Base-by-base conservation (phyloP, 495 filamentous ascomycete species). In the Glarea lozoyensis region DNA sequence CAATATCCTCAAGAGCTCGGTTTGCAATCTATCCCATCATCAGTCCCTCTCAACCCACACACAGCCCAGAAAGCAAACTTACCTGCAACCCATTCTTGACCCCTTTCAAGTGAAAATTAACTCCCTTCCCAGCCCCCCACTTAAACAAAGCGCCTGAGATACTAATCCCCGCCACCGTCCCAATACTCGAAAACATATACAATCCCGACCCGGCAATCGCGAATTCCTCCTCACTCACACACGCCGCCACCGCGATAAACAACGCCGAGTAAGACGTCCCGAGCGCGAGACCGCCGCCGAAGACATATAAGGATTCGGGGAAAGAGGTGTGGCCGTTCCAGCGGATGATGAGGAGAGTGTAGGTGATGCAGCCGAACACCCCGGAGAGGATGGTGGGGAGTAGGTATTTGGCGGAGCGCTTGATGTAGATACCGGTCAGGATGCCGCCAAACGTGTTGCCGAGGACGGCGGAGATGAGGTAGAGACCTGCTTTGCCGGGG, bases 371-470 rank as follows among this genome's bases (percentile, higher is more conserved):
- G 34, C 30, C 4, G 13, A 36, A 39, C 16, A 19, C 3, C 23
- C 42, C 12, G 37, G 16, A 7, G n/a, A n/a, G n/a, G n/a, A n/a
- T n/a, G n/a, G n/a, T n/a, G n/a, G n/a, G n/a, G n/a, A n/a, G n/a
- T n/a, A n/a, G n/a, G n/a, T n/a, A n/a, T n/a, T n/a, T n/a, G n/a
- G n/a, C 11, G 10, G 11, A 49, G 40, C 71, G 69, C 23, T 62
- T 64, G 46, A 85, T 84, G 42, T 72, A 63, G 0, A 55, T 18
- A 0, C 81, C 81, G 0, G 75, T 69, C 1, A 77, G 23, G 0
- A 86, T 48, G 1, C 76, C 79, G 1, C 79, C 82, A 1, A 83
- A 31, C 1, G 78, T 73, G 49, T 84, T 85, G 6, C 78, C 82
- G 1, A 75, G 54, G 1, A 84, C 78, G 10, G 79, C 73, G 0